Conservation (phyloP, 208 protist species). For the Crithidia expoeki region DNA sequence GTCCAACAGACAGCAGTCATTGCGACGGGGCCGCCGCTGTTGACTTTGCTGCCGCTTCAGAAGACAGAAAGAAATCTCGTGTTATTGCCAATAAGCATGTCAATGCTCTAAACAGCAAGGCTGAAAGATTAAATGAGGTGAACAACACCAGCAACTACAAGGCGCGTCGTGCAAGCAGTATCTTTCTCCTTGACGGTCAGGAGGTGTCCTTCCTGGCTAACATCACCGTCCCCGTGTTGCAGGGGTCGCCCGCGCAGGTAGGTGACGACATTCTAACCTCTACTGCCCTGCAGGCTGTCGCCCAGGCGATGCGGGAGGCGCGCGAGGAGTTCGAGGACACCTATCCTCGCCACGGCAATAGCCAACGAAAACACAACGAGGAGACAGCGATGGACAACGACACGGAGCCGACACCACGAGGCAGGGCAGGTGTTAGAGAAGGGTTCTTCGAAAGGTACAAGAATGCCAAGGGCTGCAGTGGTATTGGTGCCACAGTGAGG, state of each 20-base stretch:
- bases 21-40: too few relatives aligned
- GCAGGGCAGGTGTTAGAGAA: background rate
- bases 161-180: background rate
- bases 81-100: background rate
- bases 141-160: background rate
- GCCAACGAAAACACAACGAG: background rate
- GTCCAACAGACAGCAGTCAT: background rate
- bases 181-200: background rate
- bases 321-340: constrained; percentile 5
- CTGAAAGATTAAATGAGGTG: too few relatives aligned
- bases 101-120: background rate
- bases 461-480: too few relatives aligned
- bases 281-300: constrained; percentile 1
- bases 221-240: background rate
- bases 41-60: background rate
- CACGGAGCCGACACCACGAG: too few relatives aligned
- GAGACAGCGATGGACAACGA: background rate
- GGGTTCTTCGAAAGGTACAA: too few relatives aligned
- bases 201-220: constrained; percentile 9
- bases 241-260: constrained; percentile 6
- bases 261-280: constrained; percentile 10
- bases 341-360: background rate
- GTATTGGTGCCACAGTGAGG: too few relatives aligned
- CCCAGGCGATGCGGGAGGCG: background rate
- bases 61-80: background rate